phyloP scores from a whole-genome alignment of 2,329 filamentous ascomycete species.

The Stachybotrys chlorohalonatus region DNA sequence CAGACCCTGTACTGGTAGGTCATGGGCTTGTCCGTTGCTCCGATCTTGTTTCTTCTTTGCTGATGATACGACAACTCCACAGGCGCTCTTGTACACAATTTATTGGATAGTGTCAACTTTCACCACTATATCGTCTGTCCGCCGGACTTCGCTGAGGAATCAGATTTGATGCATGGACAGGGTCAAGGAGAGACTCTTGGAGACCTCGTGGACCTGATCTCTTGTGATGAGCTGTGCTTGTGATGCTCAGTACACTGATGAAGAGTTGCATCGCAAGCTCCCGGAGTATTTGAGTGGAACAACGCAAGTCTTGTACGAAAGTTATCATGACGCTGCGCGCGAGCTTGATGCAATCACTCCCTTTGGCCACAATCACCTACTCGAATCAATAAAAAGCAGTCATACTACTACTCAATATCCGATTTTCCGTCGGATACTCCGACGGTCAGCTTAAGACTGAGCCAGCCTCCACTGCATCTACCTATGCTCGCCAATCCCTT shows the following conservation, averaged over 20 bases:
- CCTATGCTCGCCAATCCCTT: neutral
- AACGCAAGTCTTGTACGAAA: slow-evolving; percentile 17
- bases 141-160: slow-evolving; percentile 23
- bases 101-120: slow-evolving; percentile 26
- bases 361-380: slow-evolving; percentile 20
- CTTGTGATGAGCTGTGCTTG: slow-evolving; percentile 29
- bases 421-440: no score
- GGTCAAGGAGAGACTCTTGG: slow-evolving; percentile 17
- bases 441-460: slow-evolving; percentile 24
- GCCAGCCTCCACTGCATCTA: slow-evolving; percentile 22
- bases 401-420: no score
- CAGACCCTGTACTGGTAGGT: slow-evolving; percentile 25
- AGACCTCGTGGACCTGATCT: slow-evolving; percentile 27
- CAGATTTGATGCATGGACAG: slow-evolving; percentile 23
- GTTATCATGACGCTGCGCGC: slow-evolving; percentile 22
- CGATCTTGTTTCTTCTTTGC: neutral
- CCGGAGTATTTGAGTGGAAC: slow-evolving; percentile 19
- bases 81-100: slow-evolving; percentile 28
- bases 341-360: slow-evolving; percentile 22
- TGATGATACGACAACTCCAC: neutral
- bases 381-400: slow-evolving; percentile 4
- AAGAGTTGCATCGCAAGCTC: slow-evolving; percentile 19
- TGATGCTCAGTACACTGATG: slow-evolving; percentile 21
- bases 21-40: neutral
- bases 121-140: slow-evolving; percentile 30